These are phyloP conservation scores for Oryza punctata DNA, from an alignment of 176 grass and related monocot genomes.

Conservation along the genomic window DNA sequence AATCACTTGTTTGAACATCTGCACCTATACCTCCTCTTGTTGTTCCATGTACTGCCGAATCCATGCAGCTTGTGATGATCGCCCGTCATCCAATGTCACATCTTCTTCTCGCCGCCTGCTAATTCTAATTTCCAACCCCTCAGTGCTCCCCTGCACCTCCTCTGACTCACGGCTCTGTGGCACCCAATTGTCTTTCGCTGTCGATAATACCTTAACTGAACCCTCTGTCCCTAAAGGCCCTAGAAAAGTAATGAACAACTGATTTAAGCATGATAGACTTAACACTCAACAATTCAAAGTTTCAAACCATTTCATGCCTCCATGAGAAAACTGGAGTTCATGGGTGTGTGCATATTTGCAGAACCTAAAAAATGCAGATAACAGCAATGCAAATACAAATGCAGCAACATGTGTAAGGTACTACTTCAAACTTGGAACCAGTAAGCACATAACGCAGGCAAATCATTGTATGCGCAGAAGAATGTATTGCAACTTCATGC, in stretches of 20 bases:
- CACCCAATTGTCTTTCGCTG: constrained; percentile 85
- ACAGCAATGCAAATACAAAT: constrained; percentile 3
- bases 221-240: constrained; percentile 50
- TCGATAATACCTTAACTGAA: constrained; percentile 80
- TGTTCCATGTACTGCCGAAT: constrained; percentile 96
- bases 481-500: constrained; percentile 1
- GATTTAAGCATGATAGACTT: constrained; percentile 29
- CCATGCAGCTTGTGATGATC: constrained; percentile 76
- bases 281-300: neutral
- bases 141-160: constrained; percentile 43
- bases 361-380: constrained; percentile 9
- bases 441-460: neutral
- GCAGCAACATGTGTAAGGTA: neutral
- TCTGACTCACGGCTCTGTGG: constrained; percentile 53
- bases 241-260: constrained; percentile 1
- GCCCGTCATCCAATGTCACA: constrained; percentile 73
- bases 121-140: constrained; percentile 52
- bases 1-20: constrained; percentile 24
- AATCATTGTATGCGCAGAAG: neutral
- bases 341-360: neutral
- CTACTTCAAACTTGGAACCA: neutral
- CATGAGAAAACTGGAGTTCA: neutral
- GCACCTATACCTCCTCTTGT: constrained; percentile 74
- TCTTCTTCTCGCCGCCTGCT: constrained; percentile 50
- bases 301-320: neutral